These are phyloP conservation scores for Hippophae rhamnoides DNA, from an alignment of 306 rosid genomes.

Conservation along the genomic window DNA sequence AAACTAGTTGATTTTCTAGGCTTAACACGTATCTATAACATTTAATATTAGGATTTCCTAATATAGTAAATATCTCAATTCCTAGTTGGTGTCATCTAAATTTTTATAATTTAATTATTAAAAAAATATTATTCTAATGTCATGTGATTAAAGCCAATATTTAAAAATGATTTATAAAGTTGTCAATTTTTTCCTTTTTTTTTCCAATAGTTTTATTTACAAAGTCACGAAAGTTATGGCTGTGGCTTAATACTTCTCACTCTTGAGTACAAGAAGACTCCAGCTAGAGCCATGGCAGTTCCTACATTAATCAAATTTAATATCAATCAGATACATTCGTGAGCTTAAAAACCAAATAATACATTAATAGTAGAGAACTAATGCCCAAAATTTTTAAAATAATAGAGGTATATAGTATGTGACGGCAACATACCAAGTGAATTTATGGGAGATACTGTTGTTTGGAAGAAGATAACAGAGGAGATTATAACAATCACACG, in stretches of 20 bases:
- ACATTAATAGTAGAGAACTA: neutral
- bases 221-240: constrained; percentile 25
- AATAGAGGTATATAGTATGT: neutral
- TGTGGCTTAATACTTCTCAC: constrained; percentile 38
- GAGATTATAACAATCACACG: constrained; percentile 63
- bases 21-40: too few relatives aligned
- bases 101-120: too few relatives aligned
- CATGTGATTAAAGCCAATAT: too few relatives aligned
- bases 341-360: neutral
- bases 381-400: neutral
- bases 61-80: too few relatives aligned
- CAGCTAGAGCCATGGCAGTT: constrained; percentile 58
- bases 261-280: constrained; percentile 67
- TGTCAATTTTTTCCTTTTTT: too few relatives aligned
- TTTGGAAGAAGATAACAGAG: constrained; percentile 60
- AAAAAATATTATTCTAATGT: too few relatives aligned
- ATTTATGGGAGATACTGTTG: constrained; percentile 35
- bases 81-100: too few relatives aligned
- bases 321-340: neutral
- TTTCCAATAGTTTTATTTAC: neutral
- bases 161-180: too few relatives aligned
- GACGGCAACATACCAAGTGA: constrained; percentile 33
- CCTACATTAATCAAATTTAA: constrained; percentile 27
- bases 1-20: too few relatives aligned
- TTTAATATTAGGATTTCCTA: too few relatives aligned